phyloP scores from a whole-genome alignment of 2,329 filamentous ascomycete species.

The Pseudogymnoascus sp. region DNA sequence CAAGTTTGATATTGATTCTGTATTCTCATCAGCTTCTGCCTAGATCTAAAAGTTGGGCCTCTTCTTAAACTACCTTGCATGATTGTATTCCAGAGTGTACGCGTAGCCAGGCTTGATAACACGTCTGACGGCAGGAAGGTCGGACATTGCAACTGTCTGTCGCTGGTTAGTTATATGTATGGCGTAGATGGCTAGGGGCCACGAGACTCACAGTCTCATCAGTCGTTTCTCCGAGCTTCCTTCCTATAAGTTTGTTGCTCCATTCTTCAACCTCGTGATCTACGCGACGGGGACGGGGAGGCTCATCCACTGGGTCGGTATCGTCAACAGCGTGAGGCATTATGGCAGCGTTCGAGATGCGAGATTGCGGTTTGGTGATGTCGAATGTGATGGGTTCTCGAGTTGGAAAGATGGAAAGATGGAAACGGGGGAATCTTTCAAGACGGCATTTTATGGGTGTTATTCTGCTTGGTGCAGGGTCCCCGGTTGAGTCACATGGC shows the following conservation, averaged over 20 bases:
- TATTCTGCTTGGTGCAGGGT: not conserved
- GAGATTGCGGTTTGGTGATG: not conserved
- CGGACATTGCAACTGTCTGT: not conserved
- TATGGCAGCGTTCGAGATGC: too few species aligned
- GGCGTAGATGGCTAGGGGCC: not conserved
- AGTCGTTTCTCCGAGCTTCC: not conserved
- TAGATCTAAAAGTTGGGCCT: not conserved
- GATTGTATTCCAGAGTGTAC: not conserved
- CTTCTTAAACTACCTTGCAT: not conserved
- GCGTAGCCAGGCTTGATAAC: not conserved
- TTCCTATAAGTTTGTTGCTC: not conserved
- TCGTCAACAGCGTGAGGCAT: not conserved
- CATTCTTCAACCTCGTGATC: not conserved
- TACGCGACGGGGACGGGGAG: not conserved
- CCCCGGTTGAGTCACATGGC: not conserved
- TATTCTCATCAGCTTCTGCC: not conserved
- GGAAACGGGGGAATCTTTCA: not conserved
- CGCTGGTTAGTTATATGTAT: not conserved
- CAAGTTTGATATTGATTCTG: not conserved
- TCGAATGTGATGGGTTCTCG: not conserved
- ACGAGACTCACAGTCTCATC: not conserved
- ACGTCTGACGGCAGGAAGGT: not conserved
- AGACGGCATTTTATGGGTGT: not conserved
- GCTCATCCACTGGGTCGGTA: not conserved
- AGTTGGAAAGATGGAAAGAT: too few species aligned